Percentiles rank a stretch among this genome's conserved stretches.
Conservation (phyloP, 2,329 filamentous ascomycete species). For the Trichoderma afroharzianum region DNA sequence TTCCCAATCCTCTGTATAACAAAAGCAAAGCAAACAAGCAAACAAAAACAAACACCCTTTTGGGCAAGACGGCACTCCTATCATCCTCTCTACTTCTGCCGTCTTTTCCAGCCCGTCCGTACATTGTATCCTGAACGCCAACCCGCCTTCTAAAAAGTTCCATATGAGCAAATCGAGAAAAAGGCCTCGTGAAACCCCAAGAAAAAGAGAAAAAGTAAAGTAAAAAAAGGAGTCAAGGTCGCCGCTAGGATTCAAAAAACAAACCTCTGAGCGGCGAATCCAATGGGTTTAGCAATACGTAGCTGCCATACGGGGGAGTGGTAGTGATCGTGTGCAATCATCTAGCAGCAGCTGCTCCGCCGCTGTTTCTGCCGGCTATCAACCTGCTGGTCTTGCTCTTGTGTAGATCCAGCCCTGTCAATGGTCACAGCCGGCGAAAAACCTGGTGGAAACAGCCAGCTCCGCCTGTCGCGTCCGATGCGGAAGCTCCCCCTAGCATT, state of each 20-base stretch:
- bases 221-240: not conserved
- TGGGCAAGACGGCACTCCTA: not conserved
- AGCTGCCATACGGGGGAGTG: not conserved
- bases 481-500: slow-evolving; percentile 51
- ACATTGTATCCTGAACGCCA: slow-evolving; percentile 16
- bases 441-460: slow-evolving; percentile 55
- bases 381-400: slow-evolving; percentile 26
- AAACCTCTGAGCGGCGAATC: not conserved
- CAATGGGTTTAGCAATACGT: not conserved
- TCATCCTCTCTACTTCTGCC: not conserved
- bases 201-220: not conserved
- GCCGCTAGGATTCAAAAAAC: not conserved
- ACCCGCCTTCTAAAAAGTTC: not conserved
- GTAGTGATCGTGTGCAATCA: not conserved
- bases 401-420: slow-evolving; percentile 37
- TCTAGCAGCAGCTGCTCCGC: slow-evolving; percentile 30
- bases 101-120: not conserved
- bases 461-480: slow-evolving; percentile 54
- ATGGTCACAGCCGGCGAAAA: slow-evolving; percentile 52
- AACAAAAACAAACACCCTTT: not conserved
- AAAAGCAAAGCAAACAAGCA: not conserved
- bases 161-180: not conserved
- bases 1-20: slow-evolving; percentile 8
- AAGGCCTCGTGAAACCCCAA: not conserved
- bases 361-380: slow-evolving; percentile 25